Evolutionary conservation across 164 flowering plant genomes (phyloP).

Genomic region (Berberis vulgaris): DNA sequence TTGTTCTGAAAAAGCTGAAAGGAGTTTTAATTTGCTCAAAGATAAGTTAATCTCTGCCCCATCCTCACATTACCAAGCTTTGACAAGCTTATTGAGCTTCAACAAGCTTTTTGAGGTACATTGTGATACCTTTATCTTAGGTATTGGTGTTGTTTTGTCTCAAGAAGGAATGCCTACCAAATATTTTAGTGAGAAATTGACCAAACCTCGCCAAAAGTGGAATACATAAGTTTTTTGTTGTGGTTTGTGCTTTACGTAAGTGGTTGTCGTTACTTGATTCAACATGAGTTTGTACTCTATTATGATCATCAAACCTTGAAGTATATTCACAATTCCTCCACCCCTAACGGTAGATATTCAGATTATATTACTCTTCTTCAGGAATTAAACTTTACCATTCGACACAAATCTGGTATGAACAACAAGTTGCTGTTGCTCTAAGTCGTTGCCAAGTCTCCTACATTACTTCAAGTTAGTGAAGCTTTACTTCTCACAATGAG

Average conservation of each 20-base stretch:
- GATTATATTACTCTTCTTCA: neutral
- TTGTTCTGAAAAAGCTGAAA: neutral
- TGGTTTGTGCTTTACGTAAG: neutral
- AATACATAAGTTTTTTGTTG: neutral
- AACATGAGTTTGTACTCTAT: neutral
- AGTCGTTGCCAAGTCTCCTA: neutral
- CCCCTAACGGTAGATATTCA: neutral
- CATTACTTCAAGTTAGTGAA: neutral
- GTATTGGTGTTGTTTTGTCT: neutral
- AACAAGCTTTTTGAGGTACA: neutral
- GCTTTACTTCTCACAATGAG: neutral
- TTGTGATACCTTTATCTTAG: neutral
- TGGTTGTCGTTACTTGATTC: neutral
- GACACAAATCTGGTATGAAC: neutral
- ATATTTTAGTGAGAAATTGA: neutral
- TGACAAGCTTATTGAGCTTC: neutral
- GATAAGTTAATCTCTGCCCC: neutral
- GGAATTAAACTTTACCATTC: neutral
- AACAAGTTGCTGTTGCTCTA: neutral
- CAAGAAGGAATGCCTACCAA: slow-evolving; percentile 2
- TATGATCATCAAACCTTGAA: slow-evolving; percentile 3
- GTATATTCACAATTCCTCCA: neutral
- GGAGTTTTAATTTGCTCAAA: neutral
- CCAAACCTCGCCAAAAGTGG: neutral
- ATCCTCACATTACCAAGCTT: neutral